Percentiles rank a stretch among this genome's conserved stretches.
Evolutionary conservation across 768 basidiomycete genomes (phyloP).

Genomic region (Lyophyllum decastes): DNA sequence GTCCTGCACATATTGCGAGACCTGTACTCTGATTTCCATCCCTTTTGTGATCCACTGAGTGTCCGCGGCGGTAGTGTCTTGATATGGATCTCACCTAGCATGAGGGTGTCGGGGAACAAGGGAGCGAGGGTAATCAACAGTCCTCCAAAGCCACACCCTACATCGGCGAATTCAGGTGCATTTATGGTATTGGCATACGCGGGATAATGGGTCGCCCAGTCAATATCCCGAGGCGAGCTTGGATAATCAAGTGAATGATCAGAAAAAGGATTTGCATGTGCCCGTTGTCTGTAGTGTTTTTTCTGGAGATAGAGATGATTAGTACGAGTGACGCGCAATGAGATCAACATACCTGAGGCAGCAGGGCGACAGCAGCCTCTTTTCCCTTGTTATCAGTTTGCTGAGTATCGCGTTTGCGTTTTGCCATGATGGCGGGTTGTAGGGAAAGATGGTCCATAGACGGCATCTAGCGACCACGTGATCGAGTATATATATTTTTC

Average conservation of each 20-base stretch:
- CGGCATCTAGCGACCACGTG: constrained; percentile 24
- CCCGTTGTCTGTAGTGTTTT: constrained; percentile 82
- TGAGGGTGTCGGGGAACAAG: constrained; percentile 86
- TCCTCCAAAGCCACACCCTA: constrained; percentile 98
- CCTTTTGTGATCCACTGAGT: constrained; percentile 47
- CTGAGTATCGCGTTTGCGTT: constrained; percentile 31
- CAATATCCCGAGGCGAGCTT: constrained; percentile 66
- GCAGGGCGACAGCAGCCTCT: constrained; percentile 21
- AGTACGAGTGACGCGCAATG: not conserved
- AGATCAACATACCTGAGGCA: constrained; percentile 49
- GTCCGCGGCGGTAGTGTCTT: constrained; percentile 2
- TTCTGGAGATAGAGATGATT: constrained; percentile 48
- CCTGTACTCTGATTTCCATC: constrained; percentile 96
- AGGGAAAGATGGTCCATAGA: constrained; percentile 14
- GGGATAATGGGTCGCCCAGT: constrained; percentile 87
- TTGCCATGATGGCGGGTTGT: constrained; percentile 25
- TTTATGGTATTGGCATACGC: constrained; percentile 58
- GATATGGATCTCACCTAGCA: constrained; percentile 73
- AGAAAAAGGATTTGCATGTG: constrained; percentile 86
- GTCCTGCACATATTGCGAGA: constrained; percentile 94
- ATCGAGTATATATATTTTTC: constrained; percentile 20
- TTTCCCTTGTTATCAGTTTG: constrained; percentile 15
- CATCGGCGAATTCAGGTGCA: constrained; percentile 90
- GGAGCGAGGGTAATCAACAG: constrained; percentile 88
- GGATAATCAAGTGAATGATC: constrained; percentile 91